A percentile compares a stretch with the other conserved stretches of the same genome.
These are phyloP conservation scores for Paraleonurus japonicus DNA, from an alignment of 257 asterid species.

Conservation along the genomic window DNA sequence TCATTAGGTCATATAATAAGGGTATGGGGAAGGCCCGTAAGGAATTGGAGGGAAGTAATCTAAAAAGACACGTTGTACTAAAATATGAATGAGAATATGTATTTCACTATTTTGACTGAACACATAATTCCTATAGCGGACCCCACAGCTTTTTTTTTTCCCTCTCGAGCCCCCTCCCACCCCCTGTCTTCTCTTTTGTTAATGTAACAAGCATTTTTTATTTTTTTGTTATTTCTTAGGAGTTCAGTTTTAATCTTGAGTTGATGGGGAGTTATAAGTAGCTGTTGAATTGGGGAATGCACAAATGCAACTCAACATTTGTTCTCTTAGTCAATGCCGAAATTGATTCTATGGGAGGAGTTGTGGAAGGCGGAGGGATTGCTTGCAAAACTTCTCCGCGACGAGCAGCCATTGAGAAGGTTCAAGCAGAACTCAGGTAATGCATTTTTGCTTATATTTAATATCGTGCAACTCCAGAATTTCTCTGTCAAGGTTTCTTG, in stretches of 20 bases:
- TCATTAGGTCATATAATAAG: not conserved
- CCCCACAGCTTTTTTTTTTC: not conserved
- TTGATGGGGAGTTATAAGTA: conserved; percentile 40
- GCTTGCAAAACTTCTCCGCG: conserved; percentile 73
- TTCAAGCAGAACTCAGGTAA: conserved; percentile 89
- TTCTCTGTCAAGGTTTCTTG: conserved; percentile 16
- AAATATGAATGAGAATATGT: not conserved
- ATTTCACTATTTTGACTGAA: not conserved
- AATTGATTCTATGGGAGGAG: conserved; percentile 93
- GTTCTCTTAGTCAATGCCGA: conserved; percentile 83
- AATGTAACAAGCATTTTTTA: conserved; percentile 8
- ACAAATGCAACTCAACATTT: conserved; percentile 61
- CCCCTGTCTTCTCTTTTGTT: not conserved
- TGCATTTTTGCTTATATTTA: conserved; percentile 26
- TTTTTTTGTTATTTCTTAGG: conserved; percentile 26
- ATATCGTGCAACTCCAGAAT: conserved; percentile 13
- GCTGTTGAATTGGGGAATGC: conserved; percentile 63
- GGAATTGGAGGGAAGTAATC: not conserved
- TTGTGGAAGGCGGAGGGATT: conserved; percentile 78
- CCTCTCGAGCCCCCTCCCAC: not conserved
- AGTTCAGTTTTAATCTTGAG: conserved; percentile 32
- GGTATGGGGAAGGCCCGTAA: not conserved
- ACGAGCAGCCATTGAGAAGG: conserved; percentile 68
- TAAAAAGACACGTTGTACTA: not conserved
- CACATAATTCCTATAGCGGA: not conserved